Percentiles rank a stretch among this genome's conserved stretches.
Evolutionary conservation across 139 green algal genomes (phyloP).

Genomic region (Haematococcus sp.): DNA sequence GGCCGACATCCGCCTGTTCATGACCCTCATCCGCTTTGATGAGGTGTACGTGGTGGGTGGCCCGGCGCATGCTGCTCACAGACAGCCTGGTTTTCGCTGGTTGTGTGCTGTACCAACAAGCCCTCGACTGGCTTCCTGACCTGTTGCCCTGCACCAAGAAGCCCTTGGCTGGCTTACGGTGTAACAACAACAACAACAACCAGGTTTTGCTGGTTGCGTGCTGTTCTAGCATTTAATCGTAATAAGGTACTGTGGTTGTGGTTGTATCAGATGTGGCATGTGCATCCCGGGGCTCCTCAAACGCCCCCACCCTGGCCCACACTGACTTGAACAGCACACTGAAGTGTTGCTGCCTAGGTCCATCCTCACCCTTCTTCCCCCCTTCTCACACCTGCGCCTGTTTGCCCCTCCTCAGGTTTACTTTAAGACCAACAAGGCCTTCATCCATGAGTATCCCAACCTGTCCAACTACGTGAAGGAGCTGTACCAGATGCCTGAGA

Average conservation of each 20-base stretch:
- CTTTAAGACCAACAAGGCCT: conserved; percentile 8
- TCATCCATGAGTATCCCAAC: conserved; percentile 31
- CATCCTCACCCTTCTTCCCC: not conserved
- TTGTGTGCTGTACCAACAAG: not conserved
- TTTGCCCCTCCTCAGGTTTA: conserved; percentile 65
- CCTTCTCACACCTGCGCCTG: conserved; percentile 20
- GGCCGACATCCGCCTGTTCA: conserved; percentile 92
- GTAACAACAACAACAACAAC: too few species aligned
- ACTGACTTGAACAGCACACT: too few species aligned
- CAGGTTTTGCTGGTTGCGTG: too few species aligned
- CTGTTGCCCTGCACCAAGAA: not conserved
- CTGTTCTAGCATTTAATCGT: too few species aligned
- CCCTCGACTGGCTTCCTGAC: not conserved
- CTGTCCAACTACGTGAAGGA: conserved; percentile 57
- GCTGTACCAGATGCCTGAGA: not conserved
- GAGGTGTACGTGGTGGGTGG: conserved; percentile 36
- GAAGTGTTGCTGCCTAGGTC: too few species aligned
- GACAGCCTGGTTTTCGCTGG: not conserved
- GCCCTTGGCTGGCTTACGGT: too few species aligned
- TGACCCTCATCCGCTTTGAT: conserved; percentile 72
- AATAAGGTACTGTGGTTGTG: too few species aligned
- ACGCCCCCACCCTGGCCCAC: too few species aligned
- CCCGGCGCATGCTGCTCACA: not conserved
- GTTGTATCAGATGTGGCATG: too few species aligned
- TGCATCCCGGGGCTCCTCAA: too few species aligned